Evolutionary conservation across 345 rosid species (phyloP).

Genomic region (Hirschfeldia incana): DNA sequence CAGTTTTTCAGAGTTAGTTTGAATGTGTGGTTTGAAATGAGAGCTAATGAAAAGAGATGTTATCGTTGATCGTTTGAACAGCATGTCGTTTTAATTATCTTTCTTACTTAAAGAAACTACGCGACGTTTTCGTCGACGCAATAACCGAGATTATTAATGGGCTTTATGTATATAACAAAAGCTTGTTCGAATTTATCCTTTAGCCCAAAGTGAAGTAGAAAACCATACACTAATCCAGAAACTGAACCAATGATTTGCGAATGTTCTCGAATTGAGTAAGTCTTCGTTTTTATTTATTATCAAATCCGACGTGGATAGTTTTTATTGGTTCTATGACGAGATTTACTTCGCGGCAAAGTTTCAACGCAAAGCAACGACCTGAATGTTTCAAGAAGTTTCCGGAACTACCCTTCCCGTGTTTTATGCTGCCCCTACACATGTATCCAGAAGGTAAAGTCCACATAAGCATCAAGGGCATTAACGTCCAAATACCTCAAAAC

Average conservation of each 20-base stretch:
- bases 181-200: background rate
- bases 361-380: background rate
- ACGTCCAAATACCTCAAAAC: background rate
- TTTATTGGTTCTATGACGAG: constrained; percentile 19
- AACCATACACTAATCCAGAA: background rate
- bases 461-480: background rate
- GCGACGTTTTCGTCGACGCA: constrained; percentile 2
- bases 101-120: background rate
- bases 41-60: constrained; percentile 20
- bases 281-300: background rate
- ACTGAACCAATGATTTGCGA: background rate
- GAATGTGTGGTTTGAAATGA: constrained; percentile 38
- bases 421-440: background rate
- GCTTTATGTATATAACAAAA: background rate
- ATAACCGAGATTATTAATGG: background rate
- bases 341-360: constrained; percentile 33
- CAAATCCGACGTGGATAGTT: background rate
- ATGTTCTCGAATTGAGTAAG: constrained; percentile 2
- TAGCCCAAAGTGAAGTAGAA: background rate
- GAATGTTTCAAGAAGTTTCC: constrained; percentile 22
- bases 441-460: background rate
- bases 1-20: background rate
- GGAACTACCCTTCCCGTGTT: constrained; percentile 24
- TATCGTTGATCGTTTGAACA: background rate
- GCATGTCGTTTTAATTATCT: constrained; percentile 19